phyloP scores from a whole-genome alignment of 2,329 filamentous ascomycete species.

The Trichoderma aggressivum region DNA sequence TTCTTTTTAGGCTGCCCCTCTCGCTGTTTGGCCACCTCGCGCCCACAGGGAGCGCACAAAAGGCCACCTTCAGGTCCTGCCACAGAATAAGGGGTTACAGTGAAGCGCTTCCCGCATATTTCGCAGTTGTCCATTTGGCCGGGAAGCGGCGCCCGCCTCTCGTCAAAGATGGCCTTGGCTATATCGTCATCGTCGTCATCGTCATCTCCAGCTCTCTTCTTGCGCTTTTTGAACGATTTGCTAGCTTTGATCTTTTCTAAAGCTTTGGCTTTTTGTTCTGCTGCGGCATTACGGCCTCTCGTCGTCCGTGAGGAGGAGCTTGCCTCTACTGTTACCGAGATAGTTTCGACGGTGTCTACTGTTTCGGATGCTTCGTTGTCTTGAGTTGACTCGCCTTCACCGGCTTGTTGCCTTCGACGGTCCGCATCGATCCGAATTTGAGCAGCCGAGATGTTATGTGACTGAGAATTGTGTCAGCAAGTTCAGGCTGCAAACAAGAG shows the following conservation, averaged over 20 bases:
- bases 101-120: slow-evolving; percentile 81
- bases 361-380: slow-evolving; percentile 23
- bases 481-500: slow-evolving; percentile 58
- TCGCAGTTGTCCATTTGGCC: slow-evolving; percentile 89
- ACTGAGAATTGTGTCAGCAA: slow-evolving; percentile 39
- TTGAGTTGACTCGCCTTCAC: slow-evolving; percentile 25
- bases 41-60: slow-evolving; percentile 79
- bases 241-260: slow-evolving; percentile 61
- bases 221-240: slow-evolving; percentile 56
- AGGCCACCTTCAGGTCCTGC: slow-evolving; percentile 78
- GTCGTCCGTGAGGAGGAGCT: slow-evolving; percentile 28
- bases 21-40: slow-evolving; percentile 64
- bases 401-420: slow-evolving; percentile 40
- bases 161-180: slow-evolving; percentile 46
- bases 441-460: slow-evolving; percentile 67
- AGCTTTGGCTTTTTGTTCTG: slow-evolving; percentile 27
- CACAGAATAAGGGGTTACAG: slow-evolving; percentile 85
- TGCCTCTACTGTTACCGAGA: slow-evolving; percentile 24
- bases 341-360: neutral
- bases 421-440: slow-evolving; percentile 52
- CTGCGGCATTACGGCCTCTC: slow-evolving; percentile 35
- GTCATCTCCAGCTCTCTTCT: slow-evolving; percentile 41
- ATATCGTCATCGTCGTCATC: slow-evolving; percentile 45
- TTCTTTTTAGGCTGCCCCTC: slow-evolving; percentile 39
- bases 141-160: slow-evolving; percentile 56